Evolutionary conservation across 768 basidiomycete genomes (phyloP).

Genomic region (Xerocomellus amylosporus): DNA sequence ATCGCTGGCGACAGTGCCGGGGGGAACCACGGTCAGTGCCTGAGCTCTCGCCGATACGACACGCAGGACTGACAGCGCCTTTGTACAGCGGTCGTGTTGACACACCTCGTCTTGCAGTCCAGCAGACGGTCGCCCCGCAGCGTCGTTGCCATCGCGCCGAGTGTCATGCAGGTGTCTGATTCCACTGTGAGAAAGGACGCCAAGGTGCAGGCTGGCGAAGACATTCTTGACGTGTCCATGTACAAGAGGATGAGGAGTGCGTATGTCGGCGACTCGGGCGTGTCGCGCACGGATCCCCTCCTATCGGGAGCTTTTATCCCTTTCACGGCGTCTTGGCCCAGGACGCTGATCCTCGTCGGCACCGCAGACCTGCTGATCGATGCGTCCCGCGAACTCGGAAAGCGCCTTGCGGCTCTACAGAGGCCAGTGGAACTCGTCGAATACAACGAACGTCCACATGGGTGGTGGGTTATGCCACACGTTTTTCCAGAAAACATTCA

Average conservation of each 20-base stretch:
- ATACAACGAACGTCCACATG: slow-evolving; percentile 23
- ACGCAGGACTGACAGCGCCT: neutral
- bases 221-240: neutral
- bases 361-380: slow-evolving; percentile 13
- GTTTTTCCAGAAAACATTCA: slow-evolving; percentile 16
- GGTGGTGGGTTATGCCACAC: slow-evolving; percentile 17
- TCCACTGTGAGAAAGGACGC: neutral
- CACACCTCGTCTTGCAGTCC: slow-evolving; percentile 47
- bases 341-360: slow-evolving; percentile 23
- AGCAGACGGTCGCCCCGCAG: slow-evolving; percentile 48
- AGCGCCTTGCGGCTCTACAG: neutral
- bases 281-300: slow-evolving; percentile 15
- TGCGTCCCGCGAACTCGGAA: slow-evolving; percentile 9
- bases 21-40: slow-evolving; percentile 22
- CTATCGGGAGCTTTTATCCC: slow-evolving; percentile 14
- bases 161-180: neutral
- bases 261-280: slow-evolving; percentile 15
- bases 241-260: neutral
- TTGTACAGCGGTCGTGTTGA: no score
- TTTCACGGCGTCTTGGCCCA: slow-evolving; percentile 19
- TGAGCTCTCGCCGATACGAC: no score
- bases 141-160: slow-evolving; percentile 56
- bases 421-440: slow-evolving; percentile 23
- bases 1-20: slow-evolving; percentile 28
- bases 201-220: neutral